These are phyloP conservation scores for Schizothecium vesticola DNA, from an alignment of 495 filamentous ascomycete species.

Conservation along the genomic window DNA sequence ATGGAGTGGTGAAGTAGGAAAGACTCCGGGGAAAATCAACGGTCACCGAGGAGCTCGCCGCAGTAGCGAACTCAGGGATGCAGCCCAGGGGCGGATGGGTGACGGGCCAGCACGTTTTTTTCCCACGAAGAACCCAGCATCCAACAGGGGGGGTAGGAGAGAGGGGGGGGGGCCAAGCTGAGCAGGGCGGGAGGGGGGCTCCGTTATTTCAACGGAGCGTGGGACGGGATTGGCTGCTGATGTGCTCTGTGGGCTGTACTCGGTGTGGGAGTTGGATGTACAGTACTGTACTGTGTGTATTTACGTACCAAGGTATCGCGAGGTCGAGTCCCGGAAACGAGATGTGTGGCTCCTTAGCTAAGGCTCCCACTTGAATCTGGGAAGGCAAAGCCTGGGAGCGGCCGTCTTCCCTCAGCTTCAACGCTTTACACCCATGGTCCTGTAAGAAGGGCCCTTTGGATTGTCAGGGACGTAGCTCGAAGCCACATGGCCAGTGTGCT, in stretches of 20 bases:
- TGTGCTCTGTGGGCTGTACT: neutral
- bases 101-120: slow-evolving; percentile 37
- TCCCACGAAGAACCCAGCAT: slow-evolving; percentile 24
- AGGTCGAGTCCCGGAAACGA: too few species aligned
- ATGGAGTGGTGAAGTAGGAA: neutral
- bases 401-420: too few species aligned
- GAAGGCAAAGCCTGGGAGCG: neutral
- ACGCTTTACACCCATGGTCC: too few species aligned
- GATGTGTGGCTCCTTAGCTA: too few species aligned
- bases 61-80: slow-evolving; percentile 1
- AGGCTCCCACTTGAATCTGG: neutral
- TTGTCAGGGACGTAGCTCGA: neutral
- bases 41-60: slow-evolving; percentile 9
- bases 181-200: slow-evolving; percentile 3
- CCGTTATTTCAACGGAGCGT: neutral
- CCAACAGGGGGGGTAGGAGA: slow-evolving; percentile 11
- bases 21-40: slow-evolving; percentile 10
- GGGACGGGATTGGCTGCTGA: neutral
- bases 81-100: slow-evolving; percentile 11
- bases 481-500: neutral
- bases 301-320: too few species aligned
- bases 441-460: neutral
- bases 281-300: neutral
- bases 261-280: neutral
- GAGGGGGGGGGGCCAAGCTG: slow-evolving; percentile 9